These are phyloP conservation scores for Phytopythium delawarense DNA, from an alignment of 352 stramenopile genomes.

Conservation along the genomic window DNA sequence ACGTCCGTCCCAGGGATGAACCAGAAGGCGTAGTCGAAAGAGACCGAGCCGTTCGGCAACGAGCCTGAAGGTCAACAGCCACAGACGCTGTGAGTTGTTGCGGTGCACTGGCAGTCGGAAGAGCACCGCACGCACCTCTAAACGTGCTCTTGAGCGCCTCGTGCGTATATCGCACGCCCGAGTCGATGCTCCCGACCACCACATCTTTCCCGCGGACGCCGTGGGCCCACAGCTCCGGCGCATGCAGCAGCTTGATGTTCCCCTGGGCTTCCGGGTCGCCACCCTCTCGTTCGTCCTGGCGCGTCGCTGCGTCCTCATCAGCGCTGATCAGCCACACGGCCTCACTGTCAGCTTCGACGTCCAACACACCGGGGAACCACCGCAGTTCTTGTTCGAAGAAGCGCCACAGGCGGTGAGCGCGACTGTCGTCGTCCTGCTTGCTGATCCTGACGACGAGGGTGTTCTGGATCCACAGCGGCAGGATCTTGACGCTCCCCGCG, in stretches of 20 bases:
- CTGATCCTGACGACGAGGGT: constrained; percentile 33
- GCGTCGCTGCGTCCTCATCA: constrained; percentile 9
- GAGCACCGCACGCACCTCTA: constrained; percentile 20
- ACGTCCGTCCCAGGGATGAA: constrained; percentile 45
- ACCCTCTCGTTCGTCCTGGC: constrained; percentile 3
- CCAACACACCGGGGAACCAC: constrained; percentile 34
- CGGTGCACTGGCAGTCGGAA: background rate
- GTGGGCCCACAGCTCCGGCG: constrained; percentile 38
- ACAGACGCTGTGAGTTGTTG: constrained; percentile 4
- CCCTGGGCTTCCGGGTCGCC: constrained; percentile 14
- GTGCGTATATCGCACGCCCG: constrained; percentile 65
- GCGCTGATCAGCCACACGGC: constrained; percentile 17
- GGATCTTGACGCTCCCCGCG: constrained; percentile 9
- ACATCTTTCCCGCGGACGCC: constrained; percentile 33
- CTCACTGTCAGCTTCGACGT: constrained; percentile 35
- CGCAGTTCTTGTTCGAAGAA: constrained; percentile 25
- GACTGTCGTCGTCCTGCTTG: background rate
- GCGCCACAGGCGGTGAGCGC: background rate
- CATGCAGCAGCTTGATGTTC: constrained; percentile 50
- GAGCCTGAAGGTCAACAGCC: constrained; percentile 12
- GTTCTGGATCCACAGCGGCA: constrained; percentile 60
- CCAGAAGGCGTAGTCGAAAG: constrained; percentile 74
- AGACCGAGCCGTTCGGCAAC: constrained; percentile 21
- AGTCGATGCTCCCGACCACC: constrained; percentile 70
- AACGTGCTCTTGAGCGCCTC: constrained; percentile 43